Evolutionary conservation across 306 rosid species (phyloP).

Genomic region (Acacia crassicarpa): DNA sequence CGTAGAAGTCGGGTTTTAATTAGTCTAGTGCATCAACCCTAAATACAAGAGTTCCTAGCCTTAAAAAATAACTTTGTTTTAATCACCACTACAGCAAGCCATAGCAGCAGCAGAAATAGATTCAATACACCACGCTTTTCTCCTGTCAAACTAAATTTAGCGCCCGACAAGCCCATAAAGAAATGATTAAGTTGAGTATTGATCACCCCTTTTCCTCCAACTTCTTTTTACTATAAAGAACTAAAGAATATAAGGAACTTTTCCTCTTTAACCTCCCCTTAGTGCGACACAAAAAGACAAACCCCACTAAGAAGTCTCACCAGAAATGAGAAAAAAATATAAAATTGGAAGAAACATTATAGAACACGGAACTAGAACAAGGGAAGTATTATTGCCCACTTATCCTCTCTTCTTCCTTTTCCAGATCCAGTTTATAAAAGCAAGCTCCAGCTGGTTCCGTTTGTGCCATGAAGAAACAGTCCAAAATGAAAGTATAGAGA

Average conservation of each 20-base stretch:
- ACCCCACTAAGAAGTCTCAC: conserved; percentile 40
- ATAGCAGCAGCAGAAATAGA: conserved; percentile 38
- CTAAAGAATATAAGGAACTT: conserved; percentile 35
- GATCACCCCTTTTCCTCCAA: conserved; percentile 21
- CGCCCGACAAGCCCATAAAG: conserved; percentile 35
- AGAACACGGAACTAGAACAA: conserved; percentile 60
- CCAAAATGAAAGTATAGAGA: conserved; percentile 21
- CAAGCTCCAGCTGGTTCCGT: conserved; percentile 52
- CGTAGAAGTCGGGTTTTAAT: background rate
- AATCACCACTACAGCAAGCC: conserved; percentile 32
- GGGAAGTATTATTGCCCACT: conserved; percentile 35
- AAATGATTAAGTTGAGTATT: conserved; percentile 24
- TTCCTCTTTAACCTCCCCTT: conserved; percentile 41
- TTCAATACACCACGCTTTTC: conserved; percentile 10
- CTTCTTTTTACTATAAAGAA: conserved; percentile 31
- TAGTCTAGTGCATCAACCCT: conserved; percentile 14
- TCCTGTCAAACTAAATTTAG: conserved; percentile 27
- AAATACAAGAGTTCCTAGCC: conserved; percentile 21
- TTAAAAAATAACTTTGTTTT: conserved; percentile 1
- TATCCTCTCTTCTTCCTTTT: conserved; percentile 30
- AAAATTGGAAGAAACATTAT: conserved; percentile 44
- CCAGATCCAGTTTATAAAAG: conserved; percentile 68
- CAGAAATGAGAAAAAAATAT: background rate
- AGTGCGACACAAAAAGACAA: conserved; percentile 55
- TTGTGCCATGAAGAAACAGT: conserved; percentile 25